Percentiles rank a stretch among this genome's conserved stretches.
Conservation (phyloP, 1,139 yeast genomes). For the Geotrichum restrictum region DNA sequence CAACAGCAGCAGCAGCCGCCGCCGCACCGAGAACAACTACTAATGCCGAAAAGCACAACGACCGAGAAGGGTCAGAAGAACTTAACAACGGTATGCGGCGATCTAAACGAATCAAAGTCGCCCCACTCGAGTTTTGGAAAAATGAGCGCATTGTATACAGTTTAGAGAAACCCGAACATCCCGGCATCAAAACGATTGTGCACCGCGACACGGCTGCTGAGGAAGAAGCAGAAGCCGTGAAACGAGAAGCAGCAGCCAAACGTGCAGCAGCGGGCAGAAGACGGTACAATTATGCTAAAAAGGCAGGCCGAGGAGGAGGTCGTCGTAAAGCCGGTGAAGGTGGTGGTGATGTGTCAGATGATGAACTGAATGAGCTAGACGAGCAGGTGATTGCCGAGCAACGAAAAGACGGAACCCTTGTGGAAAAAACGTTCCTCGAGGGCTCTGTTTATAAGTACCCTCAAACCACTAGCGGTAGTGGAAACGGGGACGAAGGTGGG, state of each 20-base stretch:
- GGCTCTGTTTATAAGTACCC: constrained; percentile 50
- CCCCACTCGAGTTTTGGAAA: constrained; percentile 83
- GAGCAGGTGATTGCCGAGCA: constrained; percentile 49
- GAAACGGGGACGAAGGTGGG: too few species aligned
- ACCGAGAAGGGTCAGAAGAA: constrained; percentile 27
- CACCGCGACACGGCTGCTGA: constrained; percentile 19
- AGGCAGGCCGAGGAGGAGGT: constrained; percentile 24
- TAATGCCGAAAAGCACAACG: background rate
- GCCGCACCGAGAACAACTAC: background rate
- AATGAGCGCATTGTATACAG: constrained; percentile 72
- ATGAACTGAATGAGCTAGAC: constrained; percentile 42
- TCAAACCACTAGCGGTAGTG: constrained; percentile 38
- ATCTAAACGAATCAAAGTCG: constrained; percentile 61
- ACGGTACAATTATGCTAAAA: background rate
- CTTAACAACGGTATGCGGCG: constrained; percentile 38
- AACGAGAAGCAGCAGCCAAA: constrained; percentile 6
- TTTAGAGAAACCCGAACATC: constrained; percentile 33
- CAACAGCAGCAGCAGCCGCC: too few species aligned
- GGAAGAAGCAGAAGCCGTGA: constrained; percentile 5
- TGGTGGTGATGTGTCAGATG: background rate
- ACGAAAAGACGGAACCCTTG: constrained; percentile 41
- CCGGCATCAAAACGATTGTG: constrained; percentile 32
- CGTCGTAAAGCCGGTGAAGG: constrained; percentile 29
- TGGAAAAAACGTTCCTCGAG: constrained; percentile 37
- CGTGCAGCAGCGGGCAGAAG: constrained; percentile 4